These are phyloP conservation scores for Blastocystis sp. DNA, from an alignment of 352 stramenopile species.

Conservation along the genomic window DNA sequence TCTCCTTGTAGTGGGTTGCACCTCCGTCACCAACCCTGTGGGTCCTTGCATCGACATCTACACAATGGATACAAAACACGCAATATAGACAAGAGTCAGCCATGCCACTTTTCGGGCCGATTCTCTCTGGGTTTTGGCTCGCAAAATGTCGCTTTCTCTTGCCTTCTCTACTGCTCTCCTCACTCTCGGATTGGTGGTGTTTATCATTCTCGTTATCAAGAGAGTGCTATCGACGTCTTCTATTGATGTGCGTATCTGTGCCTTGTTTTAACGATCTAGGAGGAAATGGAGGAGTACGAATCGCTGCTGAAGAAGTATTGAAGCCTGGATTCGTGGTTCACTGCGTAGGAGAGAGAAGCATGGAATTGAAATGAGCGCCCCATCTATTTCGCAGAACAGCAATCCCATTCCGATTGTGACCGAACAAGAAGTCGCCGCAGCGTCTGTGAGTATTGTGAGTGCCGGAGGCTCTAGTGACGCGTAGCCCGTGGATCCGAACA, in stretches of 20 bases:
- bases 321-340: neutral
- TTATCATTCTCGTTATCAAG: neutral
- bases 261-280: neutral
- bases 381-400: neutral
- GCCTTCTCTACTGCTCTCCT: neutral
- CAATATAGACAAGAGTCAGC: neutral
- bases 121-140: neutral
- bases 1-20: neutral
- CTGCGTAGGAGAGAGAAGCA: conserved; percentile 29
- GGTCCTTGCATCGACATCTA: neutral
- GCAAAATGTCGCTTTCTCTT: conserved; percentile 1
- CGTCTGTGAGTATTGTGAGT: conserved; percentile 12
- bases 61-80: neutral
- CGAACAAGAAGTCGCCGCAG: neutral
- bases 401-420: conserved; percentile 30
- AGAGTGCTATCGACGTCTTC: neutral
- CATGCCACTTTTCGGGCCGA: neutral
- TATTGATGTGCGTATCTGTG: conserved; percentile 9
- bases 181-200: conserved; percentile 6
- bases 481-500: conserved; percentile 5
- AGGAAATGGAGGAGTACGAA: conserved; percentile 47
- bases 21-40: no score
- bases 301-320: conserved; percentile 23
- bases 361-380: neutral
- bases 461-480: neutral